A percentile compares a stretch with the other conserved stretches of the same genome.
phyloP scores from a whole-genome alignment of 2,329 filamentous ascomycete species.

The Claviceps citrina region DNA sequence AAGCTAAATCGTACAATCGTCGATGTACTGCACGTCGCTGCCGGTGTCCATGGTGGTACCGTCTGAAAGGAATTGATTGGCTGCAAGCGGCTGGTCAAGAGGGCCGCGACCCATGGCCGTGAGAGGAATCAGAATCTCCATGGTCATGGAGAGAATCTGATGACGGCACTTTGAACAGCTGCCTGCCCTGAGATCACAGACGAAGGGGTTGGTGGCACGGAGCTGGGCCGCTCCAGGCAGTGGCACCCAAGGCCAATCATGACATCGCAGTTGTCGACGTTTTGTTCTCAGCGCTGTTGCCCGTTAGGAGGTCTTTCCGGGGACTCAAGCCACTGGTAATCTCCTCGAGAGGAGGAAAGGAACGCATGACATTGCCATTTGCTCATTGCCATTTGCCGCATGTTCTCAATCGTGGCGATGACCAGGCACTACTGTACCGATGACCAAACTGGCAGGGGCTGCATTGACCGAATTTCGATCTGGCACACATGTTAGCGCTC shows the following conservation, averaged over 20 bases:
- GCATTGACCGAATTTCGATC: neutral
- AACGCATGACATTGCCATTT: neutral
- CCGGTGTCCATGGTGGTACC: neutral
- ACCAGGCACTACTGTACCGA: no score
- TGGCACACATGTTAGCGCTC: no score
- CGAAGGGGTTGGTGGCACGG: neutral
- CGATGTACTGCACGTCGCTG: neutral
- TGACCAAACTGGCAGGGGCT: neutral
- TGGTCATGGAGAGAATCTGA: neutral
- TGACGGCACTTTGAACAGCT: neutral
- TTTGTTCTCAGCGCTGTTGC: no score
- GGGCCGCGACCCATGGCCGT: no score
- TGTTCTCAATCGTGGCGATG: no score
- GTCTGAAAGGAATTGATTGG: constrained; percentile 1
- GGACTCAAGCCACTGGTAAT: neutral
- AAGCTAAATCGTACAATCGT: constrained; percentile 1
- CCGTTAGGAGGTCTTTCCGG: no score
- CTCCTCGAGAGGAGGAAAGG: neutral
- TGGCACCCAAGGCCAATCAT: neutral
- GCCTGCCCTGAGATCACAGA: neutral
- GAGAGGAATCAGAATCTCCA: neutral
- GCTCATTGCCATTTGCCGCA: neutral
- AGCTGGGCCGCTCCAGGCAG: neutral
- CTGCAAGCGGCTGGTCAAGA: neutral
- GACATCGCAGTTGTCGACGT: neutral